Evolutionary conservation across 139 green algal genomes (phyloP).

Genomic region (Volvox africanus): DNA sequence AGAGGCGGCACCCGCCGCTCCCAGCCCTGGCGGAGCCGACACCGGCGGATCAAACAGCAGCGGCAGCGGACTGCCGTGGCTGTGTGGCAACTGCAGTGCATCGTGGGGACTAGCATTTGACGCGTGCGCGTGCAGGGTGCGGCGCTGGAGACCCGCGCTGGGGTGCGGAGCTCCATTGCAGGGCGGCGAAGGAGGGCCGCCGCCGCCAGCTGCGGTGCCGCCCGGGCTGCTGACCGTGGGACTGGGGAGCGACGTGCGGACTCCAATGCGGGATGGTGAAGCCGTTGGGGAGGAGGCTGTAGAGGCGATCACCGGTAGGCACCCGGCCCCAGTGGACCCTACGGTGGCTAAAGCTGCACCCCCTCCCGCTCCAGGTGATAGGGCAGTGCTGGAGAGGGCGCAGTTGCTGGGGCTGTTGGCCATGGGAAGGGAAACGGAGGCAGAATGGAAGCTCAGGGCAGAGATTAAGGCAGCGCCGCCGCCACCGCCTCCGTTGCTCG

Average conservation of each 20-base stretch:
- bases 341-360: not conserved
- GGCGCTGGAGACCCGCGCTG: not conserved
- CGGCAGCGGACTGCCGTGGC: slow-evolving; percentile 19
- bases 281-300: not conserved
- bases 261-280: not conserved
- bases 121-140: not conserved
- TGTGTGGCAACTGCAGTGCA: not conserved
- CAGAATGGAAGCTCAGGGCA: not conserved
- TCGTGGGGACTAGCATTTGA: not conserved
- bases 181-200: not conserved
- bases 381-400: not conserved
- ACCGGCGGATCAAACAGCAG: slow-evolving; percentile 1
- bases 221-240: not conserved
- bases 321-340: not conserved
- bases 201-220: not conserved
- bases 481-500: not conserved
- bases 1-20: not conserved
- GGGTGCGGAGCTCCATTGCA: not conserved
- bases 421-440: not conserved
- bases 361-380: too few relatives aligned
- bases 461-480: not conserved
- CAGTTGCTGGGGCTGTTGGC: not conserved
- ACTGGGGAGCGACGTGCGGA: not conserved
- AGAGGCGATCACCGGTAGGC: not conserved
- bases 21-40: not conserved